Evolutionary conservation across 352 stramenopile species (phyloP).

Genomic region (Hyphochytrium catenoides): DNA sequence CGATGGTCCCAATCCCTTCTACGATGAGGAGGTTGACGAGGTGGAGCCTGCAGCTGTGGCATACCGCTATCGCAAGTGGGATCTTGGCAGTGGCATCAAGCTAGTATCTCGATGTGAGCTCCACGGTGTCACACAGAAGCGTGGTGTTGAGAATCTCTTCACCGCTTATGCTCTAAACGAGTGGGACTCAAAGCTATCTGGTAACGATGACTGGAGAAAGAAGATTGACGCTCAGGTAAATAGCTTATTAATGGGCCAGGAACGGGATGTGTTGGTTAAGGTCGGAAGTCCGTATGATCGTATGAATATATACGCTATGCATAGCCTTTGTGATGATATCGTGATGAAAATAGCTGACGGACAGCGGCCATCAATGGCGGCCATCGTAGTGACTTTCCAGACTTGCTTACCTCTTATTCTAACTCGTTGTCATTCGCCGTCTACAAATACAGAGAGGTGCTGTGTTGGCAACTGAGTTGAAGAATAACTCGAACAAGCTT

Average conservation of each 20-base stretch:
- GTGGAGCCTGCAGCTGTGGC: constrained; percentile 65
- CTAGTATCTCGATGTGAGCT: constrained; percentile 84
- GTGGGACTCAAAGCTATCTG: constrained; percentile 74
- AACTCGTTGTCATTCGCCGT: too few relatives aligned
- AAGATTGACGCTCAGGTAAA: constrained; percentile 83
- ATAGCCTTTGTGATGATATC: too few relatives aligned
- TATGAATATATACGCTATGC: too few relatives aligned
- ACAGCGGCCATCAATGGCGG: too few relatives aligned
- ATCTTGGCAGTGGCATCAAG: constrained; percentile 58
- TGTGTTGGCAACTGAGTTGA: constrained; percentile 90
- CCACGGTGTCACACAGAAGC: constrained; percentile 65
- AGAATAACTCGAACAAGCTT: constrained; percentile 97
- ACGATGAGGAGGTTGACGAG: constrained; percentile 70
- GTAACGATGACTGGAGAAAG: constrained; percentile 74
- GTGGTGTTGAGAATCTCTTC: constrained; percentile 70
- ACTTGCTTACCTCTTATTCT: too few relatives aligned
- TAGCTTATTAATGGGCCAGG: constrained; percentile 5
- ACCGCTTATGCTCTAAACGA: constrained; percentile 90
- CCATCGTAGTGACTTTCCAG: too few relatives aligned
- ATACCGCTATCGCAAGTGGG: constrained; percentile 92
- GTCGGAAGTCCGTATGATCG: too few relatives aligned
- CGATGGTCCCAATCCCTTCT: constrained; percentile 73
- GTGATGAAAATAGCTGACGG: too few relatives aligned
- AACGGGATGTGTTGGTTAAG: neutral
- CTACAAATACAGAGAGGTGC: constrained; percentile 77